Conservation (phyloP, 2,329 filamentous ascomycete species). For the Microcyclospora tardicrescens region DNA sequence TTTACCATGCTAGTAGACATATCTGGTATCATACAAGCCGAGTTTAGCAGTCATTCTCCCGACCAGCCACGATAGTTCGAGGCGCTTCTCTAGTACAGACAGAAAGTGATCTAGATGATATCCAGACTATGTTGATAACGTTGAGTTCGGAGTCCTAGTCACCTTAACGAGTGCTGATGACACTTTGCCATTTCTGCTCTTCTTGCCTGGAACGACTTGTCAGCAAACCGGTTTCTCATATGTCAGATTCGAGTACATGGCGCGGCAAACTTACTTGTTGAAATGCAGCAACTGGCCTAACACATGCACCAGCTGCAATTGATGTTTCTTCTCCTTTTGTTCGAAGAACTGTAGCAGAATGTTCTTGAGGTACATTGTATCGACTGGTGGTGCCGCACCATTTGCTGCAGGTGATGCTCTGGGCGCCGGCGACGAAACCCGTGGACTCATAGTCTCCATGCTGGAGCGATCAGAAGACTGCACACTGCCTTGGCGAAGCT, state of each 20-base stretch:
- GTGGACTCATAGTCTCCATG: conserved; percentile 41
- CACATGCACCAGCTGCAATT: conserved; percentile 65
- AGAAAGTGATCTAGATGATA: too few species aligned
- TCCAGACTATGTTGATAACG: too few species aligned
- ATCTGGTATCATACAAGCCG: too few species aligned
- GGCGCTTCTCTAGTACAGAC: too few species aligned
- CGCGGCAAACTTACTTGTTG: conserved; percentile 47
- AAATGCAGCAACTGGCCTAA: conserved; percentile 64
- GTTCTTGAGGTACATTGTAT: conserved; percentile 64
- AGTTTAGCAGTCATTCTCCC: too few species aligned
- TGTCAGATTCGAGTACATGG: neutral
- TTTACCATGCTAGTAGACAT: too few species aligned
- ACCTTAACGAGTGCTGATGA: conserved; percentile 35
- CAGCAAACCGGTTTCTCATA: conserved; percentile 9
- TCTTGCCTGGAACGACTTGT: conserved; percentile 42
- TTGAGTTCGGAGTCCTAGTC: too few species aligned
- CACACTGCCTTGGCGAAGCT: conserved; percentile 26
- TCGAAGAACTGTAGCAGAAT: conserved; percentile 71
- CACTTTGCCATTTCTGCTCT: conserved; percentile 76
- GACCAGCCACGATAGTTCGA: too few species aligned
- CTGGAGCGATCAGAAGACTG: conserved; percentile 45
- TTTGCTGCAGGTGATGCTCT: conserved; percentile 23
- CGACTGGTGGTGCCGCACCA: conserved; percentile 24
- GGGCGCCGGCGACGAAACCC: conserved; percentile 33
- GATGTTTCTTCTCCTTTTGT: conserved; percentile 63